These are phyloP conservation scores for Sicyos baderoa DNA, from an alignment of 306 rosid genomes.

Conservation along the genomic window DNA sequence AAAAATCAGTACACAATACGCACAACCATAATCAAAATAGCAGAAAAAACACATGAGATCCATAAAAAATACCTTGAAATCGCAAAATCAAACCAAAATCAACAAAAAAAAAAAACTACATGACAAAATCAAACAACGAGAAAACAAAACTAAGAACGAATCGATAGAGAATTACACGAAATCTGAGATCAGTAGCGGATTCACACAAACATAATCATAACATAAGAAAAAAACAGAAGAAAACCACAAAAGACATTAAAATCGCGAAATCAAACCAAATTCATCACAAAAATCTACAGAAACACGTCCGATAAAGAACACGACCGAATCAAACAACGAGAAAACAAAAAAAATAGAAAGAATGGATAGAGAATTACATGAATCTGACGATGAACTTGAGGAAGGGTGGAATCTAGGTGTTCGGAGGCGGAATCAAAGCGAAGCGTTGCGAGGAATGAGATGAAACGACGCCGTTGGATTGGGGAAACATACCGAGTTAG, in stretches of 20 bases:
- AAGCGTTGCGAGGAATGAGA: not conserved
- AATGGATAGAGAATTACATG: not conserved
- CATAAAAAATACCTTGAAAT: not conserved
- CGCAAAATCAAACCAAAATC: not conserved
- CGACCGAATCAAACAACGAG: not conserved
- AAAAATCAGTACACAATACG: not conserved
- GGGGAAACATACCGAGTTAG: not conserved
- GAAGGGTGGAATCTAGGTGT: conserved; percentile 13
- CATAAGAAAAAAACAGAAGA: too few relatives aligned
- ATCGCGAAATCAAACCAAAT: too few relatives aligned
- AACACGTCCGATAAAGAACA: too few relatives aligned
- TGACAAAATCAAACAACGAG: not conserved
- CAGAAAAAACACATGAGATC: not conserved
- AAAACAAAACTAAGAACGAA: not conserved
- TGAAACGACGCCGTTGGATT: conserved; percentile 13
- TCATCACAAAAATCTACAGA: too few relatives aligned
- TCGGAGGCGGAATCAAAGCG: not conserved
- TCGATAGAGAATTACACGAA: not conserved
- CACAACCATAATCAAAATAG: not conserved
- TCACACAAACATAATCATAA: too few relatives aligned
- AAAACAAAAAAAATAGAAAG: not conserved
- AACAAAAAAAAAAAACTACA: not conserved
- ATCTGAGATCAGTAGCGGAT: too few relatives aligned
- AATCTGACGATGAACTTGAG: not conserved
- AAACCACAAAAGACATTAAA: too few relatives aligned